Conservation (phyloP, 2,329 filamentous ascomycete species). For the Fusarium zealandicum region DNA sequence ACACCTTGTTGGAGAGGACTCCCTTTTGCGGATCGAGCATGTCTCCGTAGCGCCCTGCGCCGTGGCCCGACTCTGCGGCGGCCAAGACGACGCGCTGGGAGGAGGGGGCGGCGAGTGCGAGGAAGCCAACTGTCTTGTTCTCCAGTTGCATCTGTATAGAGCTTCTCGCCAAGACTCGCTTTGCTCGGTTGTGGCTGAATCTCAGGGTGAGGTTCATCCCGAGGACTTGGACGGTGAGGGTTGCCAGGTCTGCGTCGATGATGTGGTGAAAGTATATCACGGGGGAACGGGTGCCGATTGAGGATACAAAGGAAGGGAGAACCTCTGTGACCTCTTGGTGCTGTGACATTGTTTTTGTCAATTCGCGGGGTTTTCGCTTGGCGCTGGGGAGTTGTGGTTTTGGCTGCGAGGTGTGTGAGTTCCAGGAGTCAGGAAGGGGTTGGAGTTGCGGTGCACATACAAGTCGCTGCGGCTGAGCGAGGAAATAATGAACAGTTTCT, state of each 20-base stretch:
- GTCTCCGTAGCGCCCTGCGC: slow-evolving; percentile 41
- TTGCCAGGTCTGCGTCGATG: slow-evolving; percentile 35
- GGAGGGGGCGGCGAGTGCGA: slow-evolving; percentile 32
- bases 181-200: slow-evolving; percentile 42
- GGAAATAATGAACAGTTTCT: background rate
- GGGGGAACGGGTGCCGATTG: slow-evolving; percentile 23
- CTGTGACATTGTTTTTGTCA: slow-evolving; percentile 9
- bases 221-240: slow-evolving; percentile 43
- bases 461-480: background rate
- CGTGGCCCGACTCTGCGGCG: slow-evolving; percentile 48
- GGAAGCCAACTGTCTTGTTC: slow-evolving; percentile 46
- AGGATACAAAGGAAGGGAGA: slow-evolving; percentile 33
- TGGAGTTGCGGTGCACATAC: slow-evolving; percentile 1
- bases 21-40: slow-evolving; percentile 35
- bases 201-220: slow-evolving; percentile 44
- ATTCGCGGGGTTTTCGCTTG: background rate
- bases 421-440: background rate
- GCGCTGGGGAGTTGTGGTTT: slow-evolving; percentile 4
- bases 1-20: slow-evolving; percentile 43
- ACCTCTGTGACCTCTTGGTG: slow-evolving; percentile 5
- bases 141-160: slow-evolving; percentile 31
- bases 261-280: slow-evolving; percentile 46
- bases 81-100: slow-evolving; percentile 40
- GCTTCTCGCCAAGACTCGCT: background rate
- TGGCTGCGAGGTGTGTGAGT: slow-evolving; percentile 2